Percentiles rank a stretch among this genome's conserved stretches.
Evolutionary conservation across 2,329 filamentous ascomycete species (phyloP).

Genomic region (Fusarium metavorans): DNA sequence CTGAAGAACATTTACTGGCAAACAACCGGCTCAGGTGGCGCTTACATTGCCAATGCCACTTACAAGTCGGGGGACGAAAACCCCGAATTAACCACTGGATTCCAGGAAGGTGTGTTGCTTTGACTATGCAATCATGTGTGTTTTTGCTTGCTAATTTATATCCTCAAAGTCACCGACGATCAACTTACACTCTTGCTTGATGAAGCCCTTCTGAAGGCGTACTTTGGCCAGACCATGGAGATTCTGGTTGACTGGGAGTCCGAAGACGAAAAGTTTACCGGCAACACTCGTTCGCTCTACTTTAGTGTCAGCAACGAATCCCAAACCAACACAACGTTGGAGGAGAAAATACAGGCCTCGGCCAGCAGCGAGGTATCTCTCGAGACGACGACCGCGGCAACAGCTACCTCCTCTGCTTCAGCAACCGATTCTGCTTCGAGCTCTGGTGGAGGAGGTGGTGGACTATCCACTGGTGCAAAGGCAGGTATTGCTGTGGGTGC

Average conservation of each 20-base stretch:
- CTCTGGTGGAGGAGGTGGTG: constrained; percentile 26
- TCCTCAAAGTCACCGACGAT: background rate
- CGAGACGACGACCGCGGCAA: background rate
- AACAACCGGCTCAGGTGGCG: background rate
- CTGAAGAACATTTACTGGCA: background rate
- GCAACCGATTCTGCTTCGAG: constrained; percentile 1
- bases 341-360: background rate
- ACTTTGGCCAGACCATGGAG: constrained; percentile 17
- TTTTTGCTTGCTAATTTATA: background rate
- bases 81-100: background rate
- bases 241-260: constrained; percentile 22
- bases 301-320: constrained; percentile 24
- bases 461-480: constrained; percentile 57
- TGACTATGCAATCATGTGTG: background rate
- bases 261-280: background rate
- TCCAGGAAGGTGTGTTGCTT: background rate
- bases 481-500: constrained; percentile 61
- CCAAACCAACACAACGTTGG: background rate
- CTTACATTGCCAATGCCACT: background rate
- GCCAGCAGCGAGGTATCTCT: background rate
- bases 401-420: background rate
- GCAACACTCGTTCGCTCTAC: constrained; percentile 9
- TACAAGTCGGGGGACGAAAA: background rate
- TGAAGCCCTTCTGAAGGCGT: background rate
- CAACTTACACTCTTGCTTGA: background rate